Percentiles rank a stretch among this genome's conserved stretches.
These are phyloP conservation scores for Hevea brasiliensis DNA, from an alignment of 345 rosid species.

Conservation along the genomic window DNA sequence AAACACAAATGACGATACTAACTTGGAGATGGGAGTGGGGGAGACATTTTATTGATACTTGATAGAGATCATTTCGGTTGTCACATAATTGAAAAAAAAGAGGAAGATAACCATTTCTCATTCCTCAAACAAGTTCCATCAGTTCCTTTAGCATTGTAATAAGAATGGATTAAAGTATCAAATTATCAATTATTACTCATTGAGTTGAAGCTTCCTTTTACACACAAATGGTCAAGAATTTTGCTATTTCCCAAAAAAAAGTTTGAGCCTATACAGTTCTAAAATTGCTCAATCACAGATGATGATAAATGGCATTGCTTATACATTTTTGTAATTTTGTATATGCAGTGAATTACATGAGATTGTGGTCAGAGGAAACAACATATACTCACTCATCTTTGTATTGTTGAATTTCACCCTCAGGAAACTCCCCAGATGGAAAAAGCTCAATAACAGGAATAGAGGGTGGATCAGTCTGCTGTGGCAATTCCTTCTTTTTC, in stretches of 20 bases:
- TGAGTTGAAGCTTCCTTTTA: background rate
- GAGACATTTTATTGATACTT: background rate
- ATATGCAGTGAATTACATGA: background rate
- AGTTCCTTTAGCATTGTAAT: background rate
- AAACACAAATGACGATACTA: background rate
- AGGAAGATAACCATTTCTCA: background rate
- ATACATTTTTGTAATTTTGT: background rate
- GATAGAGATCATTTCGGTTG: background rate
- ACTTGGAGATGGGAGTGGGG: background rate
- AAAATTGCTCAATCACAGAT: background rate
- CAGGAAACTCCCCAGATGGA: conserved; percentile 93
- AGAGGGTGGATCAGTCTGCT: conserved; percentile 89
- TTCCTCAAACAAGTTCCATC: background rate
- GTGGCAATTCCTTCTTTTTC: conserved; percentile 74
- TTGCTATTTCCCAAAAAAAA: background rate
- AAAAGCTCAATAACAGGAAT: conserved; percentile 73
- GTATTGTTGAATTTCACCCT: conserved; percentile 96
- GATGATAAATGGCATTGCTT: background rate
- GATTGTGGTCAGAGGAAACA: background rate
- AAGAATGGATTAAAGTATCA: background rate
- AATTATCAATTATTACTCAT: background rate
- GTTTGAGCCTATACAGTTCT: background rate
- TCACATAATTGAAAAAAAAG: background rate
- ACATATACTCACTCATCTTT: conserved; percentile 77
- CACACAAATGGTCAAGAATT: background rate